These are phyloP conservation scores for Podila clonocystis DNA, from an alignment of 192 early-diverging fungal species.

Conservation along the genomic window DNA sequence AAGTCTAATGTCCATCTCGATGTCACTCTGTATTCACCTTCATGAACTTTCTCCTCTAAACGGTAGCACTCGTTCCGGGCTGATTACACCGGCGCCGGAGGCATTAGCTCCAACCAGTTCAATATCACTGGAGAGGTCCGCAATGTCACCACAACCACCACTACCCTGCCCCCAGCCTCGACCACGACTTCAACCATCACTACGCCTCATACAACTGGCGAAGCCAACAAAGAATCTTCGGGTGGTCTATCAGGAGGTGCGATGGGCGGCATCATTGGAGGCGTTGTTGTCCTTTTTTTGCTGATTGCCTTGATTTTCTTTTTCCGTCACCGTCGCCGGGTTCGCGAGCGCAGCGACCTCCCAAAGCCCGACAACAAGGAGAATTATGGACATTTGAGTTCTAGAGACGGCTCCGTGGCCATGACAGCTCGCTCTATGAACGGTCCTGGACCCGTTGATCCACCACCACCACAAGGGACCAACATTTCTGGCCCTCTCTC, in stretches of 20 bases:
- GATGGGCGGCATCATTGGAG: conserved; percentile 39
- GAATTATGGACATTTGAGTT: conserved; percentile 4
- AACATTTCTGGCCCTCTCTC: background rate
- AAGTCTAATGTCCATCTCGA: background rate
- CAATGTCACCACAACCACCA: background rate
- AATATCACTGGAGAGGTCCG: conserved; percentile 11
- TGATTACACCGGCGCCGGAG: conserved; percentile 11
- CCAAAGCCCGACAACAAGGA: conserved; percentile 37
- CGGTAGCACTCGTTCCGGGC: conserved; percentile 29
- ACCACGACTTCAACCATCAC: background rate
- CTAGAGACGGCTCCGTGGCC: conserved; percentile 2
- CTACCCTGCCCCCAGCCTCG: background rate
- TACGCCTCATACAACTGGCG: background rate
- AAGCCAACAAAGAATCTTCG: background rate
- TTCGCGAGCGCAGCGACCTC: conserved; percentile 20
- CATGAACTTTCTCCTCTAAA: background rate
- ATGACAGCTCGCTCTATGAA: background rate
- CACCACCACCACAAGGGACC: conserved; percentile 14
- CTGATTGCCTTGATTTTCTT: conserved; percentile 37
- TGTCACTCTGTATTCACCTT: background rate
- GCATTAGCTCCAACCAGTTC: conserved; percentile 25
- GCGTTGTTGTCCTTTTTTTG: conserved; percentile 21
- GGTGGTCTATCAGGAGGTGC: conserved; percentile 30
- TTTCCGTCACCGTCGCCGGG: conserved; percentile 27
- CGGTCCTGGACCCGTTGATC: conserved; percentile 7